These are phyloP conservation scores for Penicillium ochrochloron DNA, from an alignment of 495 filamentous ascomycete species.

Conservation along the genomic window DNA sequence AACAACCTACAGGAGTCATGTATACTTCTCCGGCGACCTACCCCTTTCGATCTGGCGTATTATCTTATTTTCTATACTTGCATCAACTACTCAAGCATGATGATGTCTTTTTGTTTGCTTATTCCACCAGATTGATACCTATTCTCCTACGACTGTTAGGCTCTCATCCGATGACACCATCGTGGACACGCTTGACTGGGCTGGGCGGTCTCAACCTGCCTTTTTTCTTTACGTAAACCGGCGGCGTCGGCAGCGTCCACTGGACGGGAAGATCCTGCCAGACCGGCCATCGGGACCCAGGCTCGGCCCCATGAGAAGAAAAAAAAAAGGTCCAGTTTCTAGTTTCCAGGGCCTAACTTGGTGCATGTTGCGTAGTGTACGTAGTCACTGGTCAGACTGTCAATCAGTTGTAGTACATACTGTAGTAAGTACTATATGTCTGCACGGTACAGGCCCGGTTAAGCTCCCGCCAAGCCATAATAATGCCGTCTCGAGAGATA, in stretches of 20 bases:
- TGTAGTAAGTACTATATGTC: background rate
- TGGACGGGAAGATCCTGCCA: constrained; percentile 30
- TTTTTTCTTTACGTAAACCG: constrained; percentile 45
- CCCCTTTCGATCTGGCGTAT: background rate
- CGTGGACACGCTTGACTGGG: constrained; percentile 11
- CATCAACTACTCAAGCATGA: background rate
- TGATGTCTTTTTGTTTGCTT: background rate
- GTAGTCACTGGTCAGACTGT: too few species aligned
- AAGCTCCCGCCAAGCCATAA: constrained; percentile 21
- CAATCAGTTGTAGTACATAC: too few species aligned
- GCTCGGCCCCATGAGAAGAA: constrained; percentile 12
- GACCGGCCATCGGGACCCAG: constrained; percentile 27
- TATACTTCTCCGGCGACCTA: background rate
- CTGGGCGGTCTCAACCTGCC: constrained; percentile 17
- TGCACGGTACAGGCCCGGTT: constrained; percentile 2
- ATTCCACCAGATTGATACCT: background rate
- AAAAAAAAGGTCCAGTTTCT: too few species aligned
- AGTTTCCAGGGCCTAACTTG: background rate
- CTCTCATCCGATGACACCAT: constrained; percentile 23
- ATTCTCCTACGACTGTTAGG: background rate
- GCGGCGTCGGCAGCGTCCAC: constrained; percentile 26
- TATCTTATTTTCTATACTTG: background rate
- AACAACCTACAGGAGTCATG: background rate
- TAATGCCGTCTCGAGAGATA: background rate
- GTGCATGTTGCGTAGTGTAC: too few species aligned